Evolutionary conservation across 73 alveolate genomes (phyloP), one percentile per base, ranked within the genome.

Genomic region (Blepharisma japonicum): DNA sequence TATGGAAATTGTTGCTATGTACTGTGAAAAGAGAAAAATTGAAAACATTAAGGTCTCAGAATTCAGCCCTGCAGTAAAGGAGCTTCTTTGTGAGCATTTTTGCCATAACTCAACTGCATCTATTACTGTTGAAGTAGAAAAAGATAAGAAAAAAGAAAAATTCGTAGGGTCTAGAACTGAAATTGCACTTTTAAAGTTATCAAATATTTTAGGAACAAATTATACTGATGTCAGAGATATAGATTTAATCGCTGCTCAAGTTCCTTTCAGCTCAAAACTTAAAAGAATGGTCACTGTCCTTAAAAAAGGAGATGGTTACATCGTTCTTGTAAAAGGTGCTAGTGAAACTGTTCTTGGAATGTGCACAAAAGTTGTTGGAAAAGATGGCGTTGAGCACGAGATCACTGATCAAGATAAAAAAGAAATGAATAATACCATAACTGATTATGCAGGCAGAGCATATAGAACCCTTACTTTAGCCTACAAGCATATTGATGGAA

Each of bases 251-350:
- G 61, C 50, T 46, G 71, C 54, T 70, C 77, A 71, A 55, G 68
- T 93, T 45, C 98, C 98, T 18, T 96, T 96, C 86, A 89, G 91
- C 79, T 93, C 98, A 78, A 89, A 83, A 76, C 79, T 95, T 45
- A 94, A 96, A 91, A 92, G 94, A 91, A 93, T 91, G 96, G 84
- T 94, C 48, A 83, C 94, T 66, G 81, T 93, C 20, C 23, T 85
- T 21, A 74, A 78, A 25, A 56, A 78, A 68, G 45, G 27, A 5
- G 84, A 68, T 32, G 68, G 72, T 6, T 79, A 80, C 78, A 51
- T 77, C 48, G 78, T 70, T 5, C n/a, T 70, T n/a, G 56, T 39
- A 0, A 70, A 88, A 67, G 91, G 95, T 55, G 91, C 90, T 6
- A 79, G 90, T 20, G 91, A 88, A 71, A 61, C 47, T 18, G 88